These are phyloP conservation scores for Leccinum barrowsii DNA, from an alignment of 768 basidiomycete species.

Conservation along the genomic window DNA sequence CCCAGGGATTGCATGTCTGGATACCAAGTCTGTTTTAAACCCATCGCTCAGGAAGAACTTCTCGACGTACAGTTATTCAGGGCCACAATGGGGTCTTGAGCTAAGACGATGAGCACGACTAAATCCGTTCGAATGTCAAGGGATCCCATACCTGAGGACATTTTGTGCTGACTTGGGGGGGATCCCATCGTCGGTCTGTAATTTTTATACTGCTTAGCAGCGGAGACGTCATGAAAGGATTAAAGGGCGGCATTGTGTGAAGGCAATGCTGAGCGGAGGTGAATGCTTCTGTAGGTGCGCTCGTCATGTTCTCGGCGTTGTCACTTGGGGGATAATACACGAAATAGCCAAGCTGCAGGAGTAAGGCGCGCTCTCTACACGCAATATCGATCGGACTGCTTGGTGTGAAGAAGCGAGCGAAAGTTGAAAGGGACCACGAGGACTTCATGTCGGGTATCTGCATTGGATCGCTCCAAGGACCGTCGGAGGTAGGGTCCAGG, in stretches of 20 bases:
- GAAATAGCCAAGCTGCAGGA: slow-evolving; percentile 29
- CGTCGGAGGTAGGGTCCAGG: slow-evolving; percentile 20
- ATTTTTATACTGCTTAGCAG: slow-evolving; percentile 27
- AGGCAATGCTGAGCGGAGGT: slow-evolving; percentile 31
- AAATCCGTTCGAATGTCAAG: not conserved
- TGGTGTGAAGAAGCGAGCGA: slow-evolving; percentile 32
- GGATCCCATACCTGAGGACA: slow-evolving; percentile 20
- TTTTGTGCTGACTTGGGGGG: slow-evolving; percentile 15
- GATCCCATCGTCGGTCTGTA: slow-evolving; percentile 13
- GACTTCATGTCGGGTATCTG: slow-evolving; percentile 38
- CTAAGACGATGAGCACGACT: slow-evolving; percentile 17
- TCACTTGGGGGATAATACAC: slow-evolving; percentile 26
- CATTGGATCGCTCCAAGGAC: slow-evolving; percentile 32
- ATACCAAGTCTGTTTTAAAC: not conserved
- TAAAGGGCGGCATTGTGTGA: slow-evolving; percentile 23
- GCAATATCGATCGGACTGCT: slow-evolving; percentile 34
- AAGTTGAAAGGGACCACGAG: slow-evolving; percentile 28
- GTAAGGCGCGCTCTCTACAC: slow-evolving; percentile 30
- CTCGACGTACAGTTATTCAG: slow-evolving; percentile 41
- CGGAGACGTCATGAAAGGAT: slow-evolving; percentile 19
- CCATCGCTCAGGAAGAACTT: not conserved
- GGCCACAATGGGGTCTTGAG: slow-evolving; percentile 29
- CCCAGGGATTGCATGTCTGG: slow-evolving; percentile 54
- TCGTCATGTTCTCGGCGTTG: slow-evolving; percentile 30
- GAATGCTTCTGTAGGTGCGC: slow-evolving; percentile 21